Conservation (phyloP, 768 basidiomycete species). For the Lentinula raphanica region DNA sequence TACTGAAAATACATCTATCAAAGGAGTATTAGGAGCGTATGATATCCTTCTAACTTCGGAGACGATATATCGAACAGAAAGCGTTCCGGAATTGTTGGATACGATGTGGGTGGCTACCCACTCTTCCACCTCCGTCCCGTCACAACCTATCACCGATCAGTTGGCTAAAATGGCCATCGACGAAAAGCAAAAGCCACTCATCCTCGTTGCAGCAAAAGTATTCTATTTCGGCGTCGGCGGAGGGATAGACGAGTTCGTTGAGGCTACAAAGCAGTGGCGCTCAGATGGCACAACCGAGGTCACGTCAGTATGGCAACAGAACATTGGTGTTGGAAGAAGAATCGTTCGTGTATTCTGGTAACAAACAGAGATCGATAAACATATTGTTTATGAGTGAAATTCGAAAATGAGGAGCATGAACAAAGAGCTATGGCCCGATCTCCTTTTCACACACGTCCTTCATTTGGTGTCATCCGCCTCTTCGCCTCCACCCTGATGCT, state of each 20-base stretch:
- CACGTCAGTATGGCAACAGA: conserved; percentile 60
- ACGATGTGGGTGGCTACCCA: conserved; percentile 41
- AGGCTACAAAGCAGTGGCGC: conserved; percentile 22
- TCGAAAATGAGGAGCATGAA: no score
- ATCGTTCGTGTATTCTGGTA: conserved; percentile 63
- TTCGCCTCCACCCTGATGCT: not conserved
- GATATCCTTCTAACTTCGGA: conserved; percentile 84
- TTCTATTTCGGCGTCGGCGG: conserved; percentile 96
- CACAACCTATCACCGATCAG: no score
- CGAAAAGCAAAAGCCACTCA: conserved; percentile 24
- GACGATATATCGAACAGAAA: conserved; percentile 79
- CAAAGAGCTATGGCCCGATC: no score
- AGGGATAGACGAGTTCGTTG: conserved; percentile 70
- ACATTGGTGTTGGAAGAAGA: conserved; percentile 65
- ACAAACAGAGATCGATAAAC: not conserved
- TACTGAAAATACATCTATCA: not conserved
- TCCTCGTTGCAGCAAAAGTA: conserved; percentile 86
- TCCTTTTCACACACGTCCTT: not conserved
- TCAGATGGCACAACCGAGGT: conserved; percentile 21
- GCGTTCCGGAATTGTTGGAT: conserved; percentile 53
- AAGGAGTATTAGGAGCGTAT: conserved; percentile 30
- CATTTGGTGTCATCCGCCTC: not conserved
- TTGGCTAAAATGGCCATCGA: not conserved
- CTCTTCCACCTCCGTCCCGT: not conserved
- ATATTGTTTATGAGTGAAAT: no score